Percentiles rank a stretch among this genome's conserved stretches.
Conservation (phyloP, 177 flowering plant species). For the Tripterygium wilfordii region DNA sequence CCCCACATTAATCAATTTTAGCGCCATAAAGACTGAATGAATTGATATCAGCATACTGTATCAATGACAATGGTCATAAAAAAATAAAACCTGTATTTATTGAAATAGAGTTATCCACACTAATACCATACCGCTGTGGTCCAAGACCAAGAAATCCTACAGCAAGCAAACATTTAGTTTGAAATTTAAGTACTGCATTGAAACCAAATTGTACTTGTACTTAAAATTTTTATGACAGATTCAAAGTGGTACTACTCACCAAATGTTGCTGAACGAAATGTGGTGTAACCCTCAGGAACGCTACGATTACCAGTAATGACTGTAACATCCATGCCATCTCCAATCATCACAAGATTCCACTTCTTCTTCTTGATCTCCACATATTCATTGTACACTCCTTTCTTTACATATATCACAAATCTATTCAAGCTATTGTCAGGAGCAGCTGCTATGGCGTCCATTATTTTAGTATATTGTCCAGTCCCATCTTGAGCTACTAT, state of each 20-base stretch:
- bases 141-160: no score
- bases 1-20: no score
- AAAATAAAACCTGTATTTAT: no score
- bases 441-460: conserved; percentile 56
- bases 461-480: conserved; percentile 49
- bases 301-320: conserved; percentile 65
- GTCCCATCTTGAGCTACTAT: conserved; percentile 74
- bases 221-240: background rate
- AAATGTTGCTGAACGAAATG: conserved; percentile 75
- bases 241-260: conserved; percentile 37
- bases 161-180: no score
- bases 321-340: conserved; percentile 68
- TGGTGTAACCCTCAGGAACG: conserved; percentile 67
- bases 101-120: no score
- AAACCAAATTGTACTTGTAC: no score
- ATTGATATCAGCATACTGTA: no score
- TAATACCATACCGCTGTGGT: no score
- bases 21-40: no score
- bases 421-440: conserved; percentile 43
- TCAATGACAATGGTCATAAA: no score
- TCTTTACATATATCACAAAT: conserved; percentile 70
- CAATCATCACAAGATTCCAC: conserved; percentile 76
- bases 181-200: no score
- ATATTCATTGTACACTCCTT: conserved; percentile 64
- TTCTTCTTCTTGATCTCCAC: conserved; percentile 87